Base-by-base conservation (phyloP, 495 filamentous ascomycete species). In the Chaetomium cochliodes region DNA sequence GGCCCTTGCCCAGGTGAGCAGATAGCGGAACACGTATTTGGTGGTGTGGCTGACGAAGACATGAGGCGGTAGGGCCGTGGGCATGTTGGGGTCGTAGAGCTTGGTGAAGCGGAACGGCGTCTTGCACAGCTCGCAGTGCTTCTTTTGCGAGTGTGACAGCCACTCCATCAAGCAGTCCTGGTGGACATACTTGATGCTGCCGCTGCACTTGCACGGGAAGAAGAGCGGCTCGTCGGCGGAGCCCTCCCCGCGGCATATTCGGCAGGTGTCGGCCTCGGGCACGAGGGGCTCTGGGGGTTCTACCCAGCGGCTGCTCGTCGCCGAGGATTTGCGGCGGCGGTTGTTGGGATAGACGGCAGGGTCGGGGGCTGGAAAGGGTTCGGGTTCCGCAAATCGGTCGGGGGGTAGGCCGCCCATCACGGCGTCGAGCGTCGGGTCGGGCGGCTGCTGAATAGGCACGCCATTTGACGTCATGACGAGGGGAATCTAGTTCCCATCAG, bases 111-210 rank as follows among this genome's bases (percentile, higher is more conserved):
- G 89, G 74, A 97, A 99, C 1, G 92, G 87, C 23, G 96, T 99
- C 76, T 98, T 98, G 86, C 94, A 99, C 18, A 99, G 86, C 81
- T 99, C 94, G 80, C 94, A 99, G 82, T 98, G 89, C 76, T 97
- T 97, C 85, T 97, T 98, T 74, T 97, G 93, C 1, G 92, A 96
- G 74, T 99, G 94, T 26, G 91, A 90, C 22, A 99, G 80, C 94
- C 94, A 99, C 79, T 97, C 92, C 85, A 98, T 96, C 73, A 99
- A 79, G 74, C 94, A 99, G 68, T 92, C 88, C 75, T 99, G 94
- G 78, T 99, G 94, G 57, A 99, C 94, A 71, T 90, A 93, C 76
- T 96, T 97, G 77, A 99, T 99, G 76, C 92, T 97, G 18, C 94
- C 94, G 72, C 91, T 96, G 79, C 94, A 99, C 79, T 96, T 96